Percentiles rank a stretch among this genome's conserved stretches.
phyloP scores from a whole-genome alignment of 164 flowering plant species.

The Annona cherimola region DNA sequence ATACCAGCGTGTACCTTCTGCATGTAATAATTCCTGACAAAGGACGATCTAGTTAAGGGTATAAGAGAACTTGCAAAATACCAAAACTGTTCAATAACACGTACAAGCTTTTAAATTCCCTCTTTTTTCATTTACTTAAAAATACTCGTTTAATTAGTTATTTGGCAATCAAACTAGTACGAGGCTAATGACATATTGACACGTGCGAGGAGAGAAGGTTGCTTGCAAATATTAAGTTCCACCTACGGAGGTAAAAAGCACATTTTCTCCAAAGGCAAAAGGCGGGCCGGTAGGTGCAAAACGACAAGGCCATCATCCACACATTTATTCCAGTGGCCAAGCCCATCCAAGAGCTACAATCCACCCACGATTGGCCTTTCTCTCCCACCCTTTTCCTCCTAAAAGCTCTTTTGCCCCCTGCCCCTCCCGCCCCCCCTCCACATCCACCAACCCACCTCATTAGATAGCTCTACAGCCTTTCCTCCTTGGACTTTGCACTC shows the following conservation, averaged over 20 bases:
- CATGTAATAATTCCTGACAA: too few species aligned
- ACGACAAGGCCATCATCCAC: conserved; percentile 34
- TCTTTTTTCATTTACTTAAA: too few species aligned
- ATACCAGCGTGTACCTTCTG: too few species aligned
- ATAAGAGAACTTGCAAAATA: too few species aligned
- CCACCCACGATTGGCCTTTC: conserved; percentile 33
- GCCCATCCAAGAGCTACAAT: conserved; percentile 52
- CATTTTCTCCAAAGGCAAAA: conserved; percentile 37
- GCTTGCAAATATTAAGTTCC: neutral
- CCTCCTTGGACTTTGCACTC: conserved; percentile 46
- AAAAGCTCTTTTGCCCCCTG: conserved; percentile 25
- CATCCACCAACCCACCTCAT: conserved; percentile 21
- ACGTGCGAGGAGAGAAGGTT: neutral
- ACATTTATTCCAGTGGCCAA: conserved; percentile 43
- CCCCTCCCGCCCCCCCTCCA: conserved; percentile 5
- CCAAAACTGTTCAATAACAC: too few species aligned
- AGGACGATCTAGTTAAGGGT: too few species aligned
- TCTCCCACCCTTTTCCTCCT: conserved; percentile 25
- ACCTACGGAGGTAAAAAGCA: conserved; percentile 11
- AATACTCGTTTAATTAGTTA: too few species aligned
- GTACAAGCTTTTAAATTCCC: too few species aligned
- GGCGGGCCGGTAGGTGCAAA: conserved; percentile 21
- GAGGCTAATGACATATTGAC: too few species aligned
- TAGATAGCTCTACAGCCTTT: conserved; percentile 21
- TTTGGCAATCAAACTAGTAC: too few species aligned